These are phyloP conservation scores for Scheffersomyces ergatensis DNA, from an alignment of 805 yeast genomes.

Conservation along the genomic window DNA sequence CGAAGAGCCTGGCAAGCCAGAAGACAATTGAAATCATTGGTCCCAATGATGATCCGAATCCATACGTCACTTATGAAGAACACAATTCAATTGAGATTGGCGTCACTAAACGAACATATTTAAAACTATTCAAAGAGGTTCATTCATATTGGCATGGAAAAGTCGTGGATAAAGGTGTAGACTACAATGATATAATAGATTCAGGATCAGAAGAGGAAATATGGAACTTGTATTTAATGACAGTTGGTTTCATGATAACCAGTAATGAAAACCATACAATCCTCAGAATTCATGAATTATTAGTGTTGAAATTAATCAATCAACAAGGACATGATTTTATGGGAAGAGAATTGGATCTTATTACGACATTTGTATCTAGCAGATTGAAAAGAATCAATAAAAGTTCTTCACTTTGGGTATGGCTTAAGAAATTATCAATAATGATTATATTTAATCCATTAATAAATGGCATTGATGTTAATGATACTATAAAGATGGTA, in stretches of 20 bases:
- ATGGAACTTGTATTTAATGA: constrained; percentile 22
- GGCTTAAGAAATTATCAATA: constrained; percentile 24
- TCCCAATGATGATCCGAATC: neutral
- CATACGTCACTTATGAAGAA: constrained; percentile 3
- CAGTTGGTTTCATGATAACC: constrained; percentile 32
- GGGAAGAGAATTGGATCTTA: constrained; percentile 23
- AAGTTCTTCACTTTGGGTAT: constrained; percentile 36
- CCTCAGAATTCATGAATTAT: constrained; percentile 24
- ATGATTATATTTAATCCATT: constrained; percentile 8
- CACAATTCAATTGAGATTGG: constrained; percentile 27
- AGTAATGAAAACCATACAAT: constrained; percentile 38
- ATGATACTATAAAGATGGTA: neutral
- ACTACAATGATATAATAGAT: neutral
- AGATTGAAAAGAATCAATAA: constrained; percentile 34
- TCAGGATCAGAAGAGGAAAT: constrained; percentile 3
- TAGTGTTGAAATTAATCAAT: constrained; percentile 10
- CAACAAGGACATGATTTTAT: constrained; percentile 8
- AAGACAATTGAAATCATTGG: constrained; percentile 6
- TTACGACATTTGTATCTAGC: constrained; percentile 29
- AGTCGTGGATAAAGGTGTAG: neutral
- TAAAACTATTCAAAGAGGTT: constrained; percentile 28
- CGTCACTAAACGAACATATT: constrained; percentile 25
- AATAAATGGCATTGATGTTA: neutral
- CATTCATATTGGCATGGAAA: constrained; percentile 25
- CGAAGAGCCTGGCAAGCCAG: neutral